phyloP scores from a whole-genome alignment of 2,329 filamentous ascomycete genomes.

The Boeremia lycopersici region DNA sequence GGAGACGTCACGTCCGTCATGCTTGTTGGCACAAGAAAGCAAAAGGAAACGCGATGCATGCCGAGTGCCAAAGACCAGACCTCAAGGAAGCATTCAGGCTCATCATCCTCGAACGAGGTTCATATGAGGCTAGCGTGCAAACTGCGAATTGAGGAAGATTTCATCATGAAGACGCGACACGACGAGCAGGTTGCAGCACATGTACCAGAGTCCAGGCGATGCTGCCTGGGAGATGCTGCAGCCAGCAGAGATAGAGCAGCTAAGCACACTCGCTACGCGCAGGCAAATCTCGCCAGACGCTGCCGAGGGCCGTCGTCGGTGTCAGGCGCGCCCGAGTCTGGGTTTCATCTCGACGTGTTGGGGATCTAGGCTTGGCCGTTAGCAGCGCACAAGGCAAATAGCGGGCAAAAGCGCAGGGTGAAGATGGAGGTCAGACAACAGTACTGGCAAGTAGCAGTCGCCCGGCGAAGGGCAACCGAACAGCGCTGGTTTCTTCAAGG shows the following conservation, averaged over 20 bases:
- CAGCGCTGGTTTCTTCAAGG: slow-evolving; percentile 78
- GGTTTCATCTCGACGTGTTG: background rate
- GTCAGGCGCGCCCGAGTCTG: background rate
- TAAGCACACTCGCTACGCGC: background rate
- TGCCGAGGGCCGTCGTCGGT: too few relatives aligned
- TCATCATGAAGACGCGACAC: slow-evolving; percentile 64
- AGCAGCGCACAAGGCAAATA: background rate
- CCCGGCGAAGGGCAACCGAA: slow-evolving; percentile 66
- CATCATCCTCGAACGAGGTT: slow-evolving; percentile 70
- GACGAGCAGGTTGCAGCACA: slow-evolving; percentile 6
- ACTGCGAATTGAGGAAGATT: slow-evolving; percentile 83
- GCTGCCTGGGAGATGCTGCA: background rate
- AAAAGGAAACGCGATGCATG: slow-evolving; percentile 10
- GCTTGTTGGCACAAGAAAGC: slow-evolving; percentile 25
- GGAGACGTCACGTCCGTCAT: slow-evolving; percentile 10
- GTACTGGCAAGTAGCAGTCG: slow-evolving; percentile 93
- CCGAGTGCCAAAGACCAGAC: slow-evolving; percentile 60
- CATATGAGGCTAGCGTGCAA: slow-evolving; percentile 77
- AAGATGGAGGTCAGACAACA: slow-evolving; percentile 69
- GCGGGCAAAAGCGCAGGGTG: background rate
- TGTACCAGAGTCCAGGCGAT: background rate
- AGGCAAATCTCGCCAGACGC: too few relatives aligned
- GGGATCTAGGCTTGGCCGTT: slow-evolving; percentile 1
- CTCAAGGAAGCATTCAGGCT: slow-evolving; percentile 75
- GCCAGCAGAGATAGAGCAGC: background rate